Conservation (phyloP, 129 eudicot genomes). For the Calendula officinalis region DNA sequence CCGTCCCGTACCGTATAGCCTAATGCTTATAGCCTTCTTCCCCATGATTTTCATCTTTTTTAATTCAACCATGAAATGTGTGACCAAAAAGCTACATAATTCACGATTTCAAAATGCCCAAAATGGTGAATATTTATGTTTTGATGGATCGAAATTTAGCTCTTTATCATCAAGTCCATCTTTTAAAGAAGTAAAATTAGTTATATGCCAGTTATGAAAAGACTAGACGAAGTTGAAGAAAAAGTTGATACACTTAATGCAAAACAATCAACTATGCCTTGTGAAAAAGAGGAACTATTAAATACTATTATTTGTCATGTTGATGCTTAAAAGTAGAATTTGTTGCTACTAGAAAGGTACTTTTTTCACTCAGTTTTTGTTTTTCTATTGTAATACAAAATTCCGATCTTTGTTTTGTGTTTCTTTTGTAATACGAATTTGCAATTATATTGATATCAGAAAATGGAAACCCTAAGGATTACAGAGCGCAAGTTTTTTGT, state of each 20-base stretch:
- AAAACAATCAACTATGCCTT: conserved; percentile 86
- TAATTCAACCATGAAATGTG: conserved; percentile 43
- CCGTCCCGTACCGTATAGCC: too few relatives aligned
- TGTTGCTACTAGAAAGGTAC: conserved; percentile 94
- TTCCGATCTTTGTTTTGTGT: too few relatives aligned
- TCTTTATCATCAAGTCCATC: conserved; percentile 71
- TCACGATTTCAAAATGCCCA: conserved; percentile 33
- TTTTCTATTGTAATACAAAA: too few relatives aligned
- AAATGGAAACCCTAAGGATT: too few relatives aligned
- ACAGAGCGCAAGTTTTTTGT: too few relatives aligned
- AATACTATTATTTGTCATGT: conserved; percentile 97
- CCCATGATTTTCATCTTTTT: conserved; percentile 49
- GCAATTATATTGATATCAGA: too few relatives aligned
- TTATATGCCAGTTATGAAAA: conserved; percentile 64
- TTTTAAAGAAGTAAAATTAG: conserved; percentile 49
- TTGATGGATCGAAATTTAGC: conserved; percentile 46
- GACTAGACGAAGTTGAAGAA: conserved; percentile 79
- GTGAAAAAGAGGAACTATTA: conserved; percentile 82
- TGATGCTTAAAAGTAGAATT: conserved; percentile 97
- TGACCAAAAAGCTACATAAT: conserved; percentile 53
- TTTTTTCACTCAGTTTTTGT: not conserved
- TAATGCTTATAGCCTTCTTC: conserved; percentile 63
- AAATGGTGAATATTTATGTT: conserved; percentile 38
- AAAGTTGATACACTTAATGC: conserved; percentile 64
- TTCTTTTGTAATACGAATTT: too few relatives aligned